Percentiles rank a stretch among this genome's conserved stretches.
Conservation (phyloP, 306 rosid genomes). For the Cyamopsis tetragonoloba region DNA sequence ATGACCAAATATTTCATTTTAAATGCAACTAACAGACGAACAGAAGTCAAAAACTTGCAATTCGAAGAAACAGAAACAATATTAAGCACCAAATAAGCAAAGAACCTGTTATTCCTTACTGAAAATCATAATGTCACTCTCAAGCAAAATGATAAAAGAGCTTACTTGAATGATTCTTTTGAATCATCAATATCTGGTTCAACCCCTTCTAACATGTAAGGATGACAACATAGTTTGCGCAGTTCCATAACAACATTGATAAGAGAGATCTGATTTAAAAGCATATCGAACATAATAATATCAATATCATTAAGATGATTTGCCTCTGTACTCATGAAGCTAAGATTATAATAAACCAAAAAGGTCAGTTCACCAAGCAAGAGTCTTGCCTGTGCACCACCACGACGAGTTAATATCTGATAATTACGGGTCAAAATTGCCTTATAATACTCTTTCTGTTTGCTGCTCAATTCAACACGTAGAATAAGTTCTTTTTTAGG, state of each 20-base stretch:
- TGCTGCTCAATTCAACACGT: conserved; percentile 87
- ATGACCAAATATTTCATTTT: conserved; percentile 1
- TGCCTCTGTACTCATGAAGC: conserved; percentile 9
- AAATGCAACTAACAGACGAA: not conserved
- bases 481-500: conserved; percentile 97
- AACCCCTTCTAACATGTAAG: conserved; percentile 98
- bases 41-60: not conserved
- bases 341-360: conserved; percentile 17
- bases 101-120: conserved; percentile 1
- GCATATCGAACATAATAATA: conserved; percentile 19
- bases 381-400: conserved; percentile 87
- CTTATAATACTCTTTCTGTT: conserved; percentile 96
- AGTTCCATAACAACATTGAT: conserved; percentile 98
- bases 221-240: conserved; percentile 97
- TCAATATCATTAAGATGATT: not conserved
- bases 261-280: conserved; percentile 79
- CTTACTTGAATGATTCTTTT: conserved; percentile 72
- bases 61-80: conserved; percentile 8
- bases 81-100: conserved; percentile 12
- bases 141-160: conserved; percentile 5
- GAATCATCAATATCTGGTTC: conserved; percentile 88
- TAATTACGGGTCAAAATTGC: conserved; percentile 97
- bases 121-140: conserved; percentile 1
- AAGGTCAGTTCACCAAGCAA: conserved; percentile 3
- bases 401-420: conserved; percentile 91